These are phyloP conservation scores for Podila epicladia DNA, from an alignment of 192 early-diverging fungal genomes.

Conservation along the genomic window DNA sequence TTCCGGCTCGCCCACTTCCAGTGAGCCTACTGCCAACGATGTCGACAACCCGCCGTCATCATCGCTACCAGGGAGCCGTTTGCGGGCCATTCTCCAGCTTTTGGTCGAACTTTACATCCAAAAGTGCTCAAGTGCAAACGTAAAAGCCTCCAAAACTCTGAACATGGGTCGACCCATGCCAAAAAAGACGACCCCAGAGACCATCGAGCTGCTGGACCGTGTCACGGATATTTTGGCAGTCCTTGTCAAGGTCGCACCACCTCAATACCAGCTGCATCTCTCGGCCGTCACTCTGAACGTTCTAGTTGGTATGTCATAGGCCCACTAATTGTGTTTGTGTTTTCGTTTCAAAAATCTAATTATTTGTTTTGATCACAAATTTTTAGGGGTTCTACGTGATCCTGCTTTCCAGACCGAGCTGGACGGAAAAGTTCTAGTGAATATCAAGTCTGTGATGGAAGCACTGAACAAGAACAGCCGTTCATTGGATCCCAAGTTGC, in stretches of 20 bases:
- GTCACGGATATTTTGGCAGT: conserved; percentile 57
- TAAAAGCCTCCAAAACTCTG: conserved; percentile 4
- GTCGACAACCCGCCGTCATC: background rate
- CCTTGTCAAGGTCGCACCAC: conserved; percentile 54
- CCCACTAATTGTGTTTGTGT: background rate
- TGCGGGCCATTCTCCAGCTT: conserved; percentile 33
- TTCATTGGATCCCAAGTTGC: conserved; percentile 19
- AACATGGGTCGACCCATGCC: conserved; percentile 2
- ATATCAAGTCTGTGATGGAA: conserved; percentile 57
- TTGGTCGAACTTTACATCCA: conserved; percentile 35
- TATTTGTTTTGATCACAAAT: background rate
- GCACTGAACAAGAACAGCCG: conserved; percentile 28
- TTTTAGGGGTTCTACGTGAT: conserved; percentile 54
- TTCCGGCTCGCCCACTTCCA: background rate
- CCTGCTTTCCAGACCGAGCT: conserved; percentile 53
- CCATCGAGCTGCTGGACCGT: conserved; percentile 36
- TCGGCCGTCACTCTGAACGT: conserved; percentile 62
- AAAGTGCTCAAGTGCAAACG: conserved; percentile 10
- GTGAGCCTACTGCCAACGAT: background rate
- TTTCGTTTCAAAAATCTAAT: background rate
- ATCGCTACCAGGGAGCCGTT: conserved; percentile 14
- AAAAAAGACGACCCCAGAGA: conserved; percentile 38
- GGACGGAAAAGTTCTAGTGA: conserved; percentile 56
- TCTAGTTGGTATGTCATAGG: conserved; percentile 44
- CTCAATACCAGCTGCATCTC: conserved; percentile 57